Evolutionary conservation across 2,329 filamentous ascomycete genomes (phyloP).

Genomic region (Scytalidium sp.): DNA sequence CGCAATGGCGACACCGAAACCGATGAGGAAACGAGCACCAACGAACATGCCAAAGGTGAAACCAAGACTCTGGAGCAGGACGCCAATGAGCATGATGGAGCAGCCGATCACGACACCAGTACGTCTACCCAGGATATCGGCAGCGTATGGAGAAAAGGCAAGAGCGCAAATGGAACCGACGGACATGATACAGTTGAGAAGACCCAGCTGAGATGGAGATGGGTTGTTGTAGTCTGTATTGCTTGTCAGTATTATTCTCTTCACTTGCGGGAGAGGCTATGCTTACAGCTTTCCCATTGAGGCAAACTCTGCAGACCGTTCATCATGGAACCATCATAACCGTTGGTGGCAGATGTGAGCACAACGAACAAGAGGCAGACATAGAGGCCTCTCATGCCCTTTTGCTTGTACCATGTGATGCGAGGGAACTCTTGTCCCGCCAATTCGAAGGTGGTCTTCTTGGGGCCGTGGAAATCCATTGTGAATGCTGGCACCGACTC

Average conservation of each 20-base stretch:
- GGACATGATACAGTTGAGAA: conserved; percentile 45
- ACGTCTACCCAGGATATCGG: conserved; percentile 44
- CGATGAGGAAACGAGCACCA: conserved; percentile 34
- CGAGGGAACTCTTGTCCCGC: conserved; percentile 15
- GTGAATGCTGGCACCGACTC: neutral
- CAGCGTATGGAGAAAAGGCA: conserved; percentile 43
- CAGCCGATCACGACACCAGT: conserved; percentile 44
- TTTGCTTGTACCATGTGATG: conserved; percentile 47
- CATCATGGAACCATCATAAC: conserved; percentile 41
- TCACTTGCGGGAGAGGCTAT: neutral
- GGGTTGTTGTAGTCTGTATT: conserved; percentile 18
- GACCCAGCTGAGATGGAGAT: conserved; percentile 33
- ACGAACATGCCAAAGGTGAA: conserved; percentile 40
- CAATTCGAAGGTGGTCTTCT: conserved; percentile 14
- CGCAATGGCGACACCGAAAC: conserved; percentile 31
- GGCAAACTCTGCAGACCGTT: conserved; percentile 39
- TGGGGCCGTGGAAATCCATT: conserved; percentile 15
- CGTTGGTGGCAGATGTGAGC: conserved; percentile 48
- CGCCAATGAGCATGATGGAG: conserved; percentile 41
- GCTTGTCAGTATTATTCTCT: neutral
- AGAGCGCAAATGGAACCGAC: conserved; percentile 45
- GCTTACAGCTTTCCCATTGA: conserved; percentile 36
- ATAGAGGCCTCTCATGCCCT: conserved; percentile 53
- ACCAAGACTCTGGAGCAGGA: conserved; percentile 37
- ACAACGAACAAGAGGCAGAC: conserved; percentile 36